Evolutionary conservation across 2,329 filamentous ascomycete species (phyloP), one percentile per base, ranked within the genome.

Genomic region (Sclerotinia sclerotiorum): DNA sequence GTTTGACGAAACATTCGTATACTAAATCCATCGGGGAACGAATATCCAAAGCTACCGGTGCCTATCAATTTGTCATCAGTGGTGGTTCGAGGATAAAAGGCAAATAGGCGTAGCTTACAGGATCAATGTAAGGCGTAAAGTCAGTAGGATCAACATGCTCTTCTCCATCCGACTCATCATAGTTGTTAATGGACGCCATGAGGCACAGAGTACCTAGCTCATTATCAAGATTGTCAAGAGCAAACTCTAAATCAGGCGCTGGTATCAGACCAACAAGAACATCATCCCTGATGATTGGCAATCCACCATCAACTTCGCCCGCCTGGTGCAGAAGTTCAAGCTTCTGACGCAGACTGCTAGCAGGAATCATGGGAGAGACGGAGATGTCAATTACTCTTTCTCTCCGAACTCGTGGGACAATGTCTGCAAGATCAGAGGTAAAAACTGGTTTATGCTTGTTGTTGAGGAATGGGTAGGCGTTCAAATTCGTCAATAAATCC

Each of bases 391-490:
- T 97, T 67, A 94, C 83, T 65, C 93, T 87, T 76, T 93, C 88
- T 63, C 85, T 86, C 19, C 92, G 89, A 5, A 91, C 82, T 6
- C 89, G 88, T 2, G 91, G 88, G 0, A 94, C 90, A 68, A 99
- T 95, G 71, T 97, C 94, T 19, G 89, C 91, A 0, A 99, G 84
- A 67, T 96, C 91, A 0, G 91, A 90, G 0, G 94, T 97, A 78
- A 97, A 97, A 24, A 96, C 84, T 1, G 94, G 94, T 73, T 96
- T 93, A 70, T 94, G 87, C 79, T 97, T 98, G 80, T 96, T 97
- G 80, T 97, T 93, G n/a, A 99, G 85, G 81, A 96, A 97, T 0
- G 95, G 95, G 73, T 98, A 99, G 3, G 92, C 91, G 79, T 99
- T 98, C 90, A 99, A 94, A 77, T 95, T 93, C 0, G 94, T 98